Evolutionary conservation across 2,329 filamentous ascomycete species (phyloP).

Genomic region (Fusarium sp.): DNA sequence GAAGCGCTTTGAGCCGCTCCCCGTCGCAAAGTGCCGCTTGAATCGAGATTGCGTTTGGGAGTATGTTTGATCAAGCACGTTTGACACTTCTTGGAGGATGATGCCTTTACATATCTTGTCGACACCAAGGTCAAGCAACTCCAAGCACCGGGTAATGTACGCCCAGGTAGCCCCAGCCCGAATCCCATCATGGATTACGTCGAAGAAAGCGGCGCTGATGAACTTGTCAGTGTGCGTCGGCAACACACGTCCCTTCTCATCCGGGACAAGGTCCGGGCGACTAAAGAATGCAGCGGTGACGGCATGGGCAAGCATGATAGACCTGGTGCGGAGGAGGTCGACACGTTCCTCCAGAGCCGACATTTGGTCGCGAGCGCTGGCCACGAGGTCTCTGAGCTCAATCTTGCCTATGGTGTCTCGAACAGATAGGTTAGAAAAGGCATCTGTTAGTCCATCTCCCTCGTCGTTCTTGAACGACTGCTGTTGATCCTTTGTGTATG

Average conservation of each 20-base stretch:
- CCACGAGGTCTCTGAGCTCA: too few relatives aligned
- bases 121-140: conserved; percentile 44
- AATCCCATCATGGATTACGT: conserved; percentile 53
- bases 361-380: too few relatives aligned
- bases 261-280: conserved; percentile 55
- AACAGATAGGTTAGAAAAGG: conserved; percentile 23
- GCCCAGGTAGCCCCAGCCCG: conserved; percentile 54
- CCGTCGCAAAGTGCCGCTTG: conserved; percentile 54
- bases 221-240: conserved; percentile 55
- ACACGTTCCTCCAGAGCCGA: too few relatives aligned
- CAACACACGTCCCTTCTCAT: conserved; percentile 57
- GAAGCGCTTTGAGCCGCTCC: conserved; percentile 55
- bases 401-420: too few relatives aligned
- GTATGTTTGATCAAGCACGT: conserved; percentile 41
- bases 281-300: conserved; percentile 49
- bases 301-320: too few relatives aligned
- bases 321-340: too few relatives aligned
- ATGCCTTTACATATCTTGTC: conserved; percentile 49
- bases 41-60: conserved; percentile 50
- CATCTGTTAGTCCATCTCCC: background rate
- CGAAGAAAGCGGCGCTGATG: conserved; percentile 57
- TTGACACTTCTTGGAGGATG: conserved; percentile 37
- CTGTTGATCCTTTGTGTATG: background rate
- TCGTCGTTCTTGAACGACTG: background rate
- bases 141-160: conserved; percentile 54